Conservation (phyloP, 106 monocot species). For the Acorus gramineus region DNA sequence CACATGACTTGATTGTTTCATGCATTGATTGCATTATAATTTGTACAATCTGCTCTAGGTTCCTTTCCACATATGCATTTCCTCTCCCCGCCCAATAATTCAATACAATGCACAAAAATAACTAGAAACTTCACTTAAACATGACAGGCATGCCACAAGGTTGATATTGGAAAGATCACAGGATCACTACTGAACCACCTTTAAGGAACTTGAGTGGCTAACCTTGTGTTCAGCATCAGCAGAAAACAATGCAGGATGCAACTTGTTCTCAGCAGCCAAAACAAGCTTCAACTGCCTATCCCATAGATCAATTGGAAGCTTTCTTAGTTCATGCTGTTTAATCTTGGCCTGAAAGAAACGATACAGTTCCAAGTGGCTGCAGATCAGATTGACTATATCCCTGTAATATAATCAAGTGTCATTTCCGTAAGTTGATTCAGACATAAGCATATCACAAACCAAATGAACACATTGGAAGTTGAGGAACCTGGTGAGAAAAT, state of each 20-base stretch:
- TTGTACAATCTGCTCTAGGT: too few species aligned
- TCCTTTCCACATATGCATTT: too few species aligned
- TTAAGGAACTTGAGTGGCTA: neutral
- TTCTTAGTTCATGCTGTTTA: constrained; percentile 44
- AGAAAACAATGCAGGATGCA: constrained; percentile 95
- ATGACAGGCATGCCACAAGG: too few species aligned
- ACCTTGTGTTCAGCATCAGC: constrained; percentile 87
- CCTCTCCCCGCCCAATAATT: too few species aligned
- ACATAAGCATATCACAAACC: too few species aligned
- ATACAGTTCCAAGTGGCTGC: constrained; percentile 77
- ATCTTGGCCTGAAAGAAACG: constrained; percentile 59
- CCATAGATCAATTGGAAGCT: constrained; percentile 36
- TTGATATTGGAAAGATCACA: too few species aligned
- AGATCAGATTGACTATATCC: constrained; percentile 70
- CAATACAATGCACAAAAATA: too few species aligned
- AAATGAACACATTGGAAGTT: neutral
- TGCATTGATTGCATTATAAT: too few species aligned
- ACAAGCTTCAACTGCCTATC: constrained; percentile 57
- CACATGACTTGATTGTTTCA: too few species aligned
- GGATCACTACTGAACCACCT: too few species aligned
- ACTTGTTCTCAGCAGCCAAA: constrained; percentile 63
- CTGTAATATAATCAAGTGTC: constrained; percentile 24
- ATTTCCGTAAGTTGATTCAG: too few species aligned
- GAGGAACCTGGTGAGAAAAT: constrained; percentile 73
- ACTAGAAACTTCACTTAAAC: too few species aligned